A percentile compares a stretch with the other conserved stretches of the same genome.
These are phyloP conservation scores for Psidium friedrichsthalianum DNA, from an alignment of 345 rosid genomes.

Conservation along the genomic window DNA sequence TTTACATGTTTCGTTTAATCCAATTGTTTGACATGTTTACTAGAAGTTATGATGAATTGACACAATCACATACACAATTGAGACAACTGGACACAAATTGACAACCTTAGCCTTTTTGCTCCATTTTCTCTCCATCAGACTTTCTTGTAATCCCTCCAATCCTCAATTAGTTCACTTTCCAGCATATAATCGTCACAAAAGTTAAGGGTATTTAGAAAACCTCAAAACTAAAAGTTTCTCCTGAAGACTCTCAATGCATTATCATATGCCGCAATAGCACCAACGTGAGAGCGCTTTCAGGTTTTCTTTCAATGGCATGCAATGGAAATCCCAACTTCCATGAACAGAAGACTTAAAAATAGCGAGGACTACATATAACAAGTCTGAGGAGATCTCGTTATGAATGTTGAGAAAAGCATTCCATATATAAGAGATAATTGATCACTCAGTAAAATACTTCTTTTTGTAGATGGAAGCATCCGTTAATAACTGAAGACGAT, in stretches of 20 bases:
- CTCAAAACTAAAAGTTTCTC: background rate
- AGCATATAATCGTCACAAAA: background rate
- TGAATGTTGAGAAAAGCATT: background rate
- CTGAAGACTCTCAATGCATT: background rate
- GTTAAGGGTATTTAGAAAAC: background rate
- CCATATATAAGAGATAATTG: background rate
- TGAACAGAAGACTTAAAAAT: background rate
- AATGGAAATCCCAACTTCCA: background rate
- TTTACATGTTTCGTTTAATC: background rate
- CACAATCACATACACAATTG: background rate
- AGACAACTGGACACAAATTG: background rate
- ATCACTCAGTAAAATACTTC: too few relatives aligned
- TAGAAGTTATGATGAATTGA: background rate
- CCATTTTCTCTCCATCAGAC: background rate
- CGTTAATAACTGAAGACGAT: too few relatives aligned
- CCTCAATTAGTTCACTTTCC: background rate
- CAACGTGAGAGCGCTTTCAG: background rate
- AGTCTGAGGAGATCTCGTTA: background rate
- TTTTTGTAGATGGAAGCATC: too few relatives aligned
- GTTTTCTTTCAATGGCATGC: background rate
- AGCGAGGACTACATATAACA: background rate
- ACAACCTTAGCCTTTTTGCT: background rate
- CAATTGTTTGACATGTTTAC: background rate
- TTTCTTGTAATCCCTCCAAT: background rate
- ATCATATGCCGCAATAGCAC: background rate